phyloP scores from a whole-genome alignment of 2,329 filamentous ascomycete genomes.

The Fusarium anguioides region DNA sequence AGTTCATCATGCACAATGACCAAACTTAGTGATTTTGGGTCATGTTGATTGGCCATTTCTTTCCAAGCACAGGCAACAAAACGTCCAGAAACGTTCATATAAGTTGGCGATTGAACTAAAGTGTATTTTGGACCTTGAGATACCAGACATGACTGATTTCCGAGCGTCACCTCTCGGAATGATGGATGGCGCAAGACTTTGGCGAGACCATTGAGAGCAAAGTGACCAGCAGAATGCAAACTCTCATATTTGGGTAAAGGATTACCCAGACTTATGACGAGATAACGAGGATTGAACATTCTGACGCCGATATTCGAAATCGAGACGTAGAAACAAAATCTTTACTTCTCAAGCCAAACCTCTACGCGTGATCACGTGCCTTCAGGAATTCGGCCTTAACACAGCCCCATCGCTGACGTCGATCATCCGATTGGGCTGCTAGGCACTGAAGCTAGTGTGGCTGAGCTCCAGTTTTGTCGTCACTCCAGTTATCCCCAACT shows the following conservation, averaged over 20 bases:
- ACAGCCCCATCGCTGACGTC: conserved; percentile 48
- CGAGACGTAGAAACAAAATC: conserved; percentile 11
- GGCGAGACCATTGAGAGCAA: conserved; percentile 72
- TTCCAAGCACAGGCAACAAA: conserved; percentile 75
- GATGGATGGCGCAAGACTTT: conserved; percentile 57
- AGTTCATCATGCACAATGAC: conserved; percentile 92
- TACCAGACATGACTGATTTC: conserved; percentile 63
- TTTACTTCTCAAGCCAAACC: conserved; percentile 6
- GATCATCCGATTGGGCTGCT: conserved; percentile 47
- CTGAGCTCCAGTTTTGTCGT: conserved; percentile 49
- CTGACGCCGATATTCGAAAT: conserved; percentile 32
- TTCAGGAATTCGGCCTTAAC: not conserved
- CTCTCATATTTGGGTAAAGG: conserved; percentile 79
- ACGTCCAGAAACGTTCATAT: conserved; percentile 88
- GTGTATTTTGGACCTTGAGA: conserved; percentile 66
- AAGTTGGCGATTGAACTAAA: conserved; percentile 77
- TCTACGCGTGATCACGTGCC: conserved; percentile 47
- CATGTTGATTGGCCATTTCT: conserved; percentile 59
- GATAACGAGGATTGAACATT: conserved; percentile 65
- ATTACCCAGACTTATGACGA: conserved; percentile 91
- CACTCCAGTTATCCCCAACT: conserved; percentile 42
- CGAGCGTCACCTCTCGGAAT: conserved; percentile 61
- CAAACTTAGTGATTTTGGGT: conserved; percentile 58
- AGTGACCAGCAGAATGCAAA: conserved; percentile 89
- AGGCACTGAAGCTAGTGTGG: conserved; percentile 42